phyloP scores from a whole-genome alignment of 768 basidiomycete species.

The Suillus hirtellus region DNA sequence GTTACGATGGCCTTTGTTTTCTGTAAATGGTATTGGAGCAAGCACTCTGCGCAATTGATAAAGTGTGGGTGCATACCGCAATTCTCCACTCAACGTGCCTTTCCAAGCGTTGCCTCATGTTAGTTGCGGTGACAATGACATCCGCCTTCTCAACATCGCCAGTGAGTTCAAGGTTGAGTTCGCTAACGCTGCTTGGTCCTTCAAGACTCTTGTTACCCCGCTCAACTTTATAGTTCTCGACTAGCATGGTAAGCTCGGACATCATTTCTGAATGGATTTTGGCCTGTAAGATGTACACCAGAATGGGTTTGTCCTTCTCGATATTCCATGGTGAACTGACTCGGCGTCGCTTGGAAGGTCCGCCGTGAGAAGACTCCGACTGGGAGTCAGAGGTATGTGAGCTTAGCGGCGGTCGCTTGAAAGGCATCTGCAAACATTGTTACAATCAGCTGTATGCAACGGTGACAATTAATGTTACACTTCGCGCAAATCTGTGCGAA shows the following conservation, averaged over 20 bases:
- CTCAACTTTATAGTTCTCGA: slow-evolving; percentile 17
- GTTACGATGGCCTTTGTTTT: slow-evolving; percentile 67
- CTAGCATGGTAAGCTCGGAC: slow-evolving; percentile 26
- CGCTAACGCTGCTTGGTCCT: background rate
- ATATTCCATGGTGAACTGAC: slow-evolving; percentile 7
- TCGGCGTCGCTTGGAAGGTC: slow-evolving; percentile 17
- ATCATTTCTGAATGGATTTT: slow-evolving; percentile 30
- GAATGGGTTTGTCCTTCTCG: slow-evolving; percentile 15
- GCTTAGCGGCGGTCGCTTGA: background rate
- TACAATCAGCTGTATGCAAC: background rate
- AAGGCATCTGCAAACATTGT: slow-evolving; percentile 1
- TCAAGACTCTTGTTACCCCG: background rate
- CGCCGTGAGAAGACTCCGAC: background rate
- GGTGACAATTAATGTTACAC: background rate
- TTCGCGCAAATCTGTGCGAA: slow-evolving; percentile 4
- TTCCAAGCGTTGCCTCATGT: slow-evolving; percentile 67
- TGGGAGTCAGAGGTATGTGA: background rate
- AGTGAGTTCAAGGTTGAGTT: slow-evolving; percentile 37
- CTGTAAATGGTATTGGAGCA: slow-evolving; percentile 35
- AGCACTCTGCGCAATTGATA: background rate
- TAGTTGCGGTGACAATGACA: slow-evolving; percentile 64
- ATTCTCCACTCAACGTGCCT: slow-evolving; percentile 65
- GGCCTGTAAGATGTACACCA: slow-evolving; percentile 33
- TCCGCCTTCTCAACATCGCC: slow-evolving; percentile 51
- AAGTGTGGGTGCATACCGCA: slow-evolving; percentile 48